Percentiles rank a stretch among this genome's conserved stretches.
phyloP scores from a whole-genome alignment of 1,284 basidiomycete genomes.

The Volvariella volvacea region DNA sequence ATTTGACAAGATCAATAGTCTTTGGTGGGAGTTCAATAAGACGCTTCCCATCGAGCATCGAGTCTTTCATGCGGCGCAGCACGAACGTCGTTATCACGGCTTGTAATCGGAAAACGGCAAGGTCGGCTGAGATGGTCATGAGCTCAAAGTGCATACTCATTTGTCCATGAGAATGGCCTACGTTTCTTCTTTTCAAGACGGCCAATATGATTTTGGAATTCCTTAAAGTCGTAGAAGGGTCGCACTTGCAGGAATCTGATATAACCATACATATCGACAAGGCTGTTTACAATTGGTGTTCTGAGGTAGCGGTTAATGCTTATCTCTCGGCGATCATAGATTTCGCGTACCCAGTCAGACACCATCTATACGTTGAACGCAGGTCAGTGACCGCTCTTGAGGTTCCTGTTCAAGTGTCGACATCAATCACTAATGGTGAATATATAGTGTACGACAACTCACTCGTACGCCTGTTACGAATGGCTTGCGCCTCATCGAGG shows the following conservation, averaged over 20 bases:
- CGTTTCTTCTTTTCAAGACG: constrained; percentile 38
- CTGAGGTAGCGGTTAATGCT: constrained; percentile 18
- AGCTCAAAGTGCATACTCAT: constrained; percentile 1
- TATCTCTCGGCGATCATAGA: neutral
- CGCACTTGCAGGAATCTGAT: constrained; percentile 45
- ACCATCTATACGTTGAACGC: constrained; percentile 40
- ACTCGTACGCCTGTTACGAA: constrained; percentile 46
- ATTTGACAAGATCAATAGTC: constrained; percentile 36
- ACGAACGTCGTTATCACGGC: constrained; percentile 43
- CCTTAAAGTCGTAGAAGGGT: constrained; percentile 45
- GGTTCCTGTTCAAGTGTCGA: constrained; percentile 23
- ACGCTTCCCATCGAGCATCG: constrained; percentile 49
- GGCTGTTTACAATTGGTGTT: constrained; percentile 50
- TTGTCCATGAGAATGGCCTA: constrained; percentile 15
- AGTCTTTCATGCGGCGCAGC: constrained; percentile 49
- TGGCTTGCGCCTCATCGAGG: constrained; percentile 50
- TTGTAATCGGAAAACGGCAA: constrained; percentile 46
- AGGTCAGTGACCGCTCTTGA: constrained; percentile 44
- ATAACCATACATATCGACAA: constrained; percentile 43
- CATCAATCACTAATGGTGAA: constrained; percentile 3
- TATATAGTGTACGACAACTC: constrained; percentile 11
- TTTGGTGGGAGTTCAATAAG: constrained; percentile 55
- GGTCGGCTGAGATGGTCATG: constrained; percentile 24
- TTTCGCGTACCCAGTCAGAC: constrained; percentile 41
- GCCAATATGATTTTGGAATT: constrained; percentile 40